These are phyloP conservation scores for Trichoderma guizhouense DNA, from an alignment of 2,329 filamentous ascomycete genomes.

Conservation along the genomic window DNA sequence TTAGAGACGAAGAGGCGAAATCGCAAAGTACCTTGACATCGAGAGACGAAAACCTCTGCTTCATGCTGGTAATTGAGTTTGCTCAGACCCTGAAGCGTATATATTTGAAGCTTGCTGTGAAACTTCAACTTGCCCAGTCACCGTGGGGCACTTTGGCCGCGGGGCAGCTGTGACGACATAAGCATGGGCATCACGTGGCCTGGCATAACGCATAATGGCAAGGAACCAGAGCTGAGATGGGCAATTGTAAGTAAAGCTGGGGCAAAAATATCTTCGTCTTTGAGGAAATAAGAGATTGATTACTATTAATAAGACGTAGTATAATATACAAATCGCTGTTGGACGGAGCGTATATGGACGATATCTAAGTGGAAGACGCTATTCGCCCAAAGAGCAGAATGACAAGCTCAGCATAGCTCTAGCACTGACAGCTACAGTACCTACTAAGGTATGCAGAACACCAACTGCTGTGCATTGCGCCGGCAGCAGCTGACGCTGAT, in stretches of 20 bases:
- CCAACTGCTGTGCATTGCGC: neutral
- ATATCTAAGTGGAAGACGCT: neutral
- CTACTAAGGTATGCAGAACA: neutral
- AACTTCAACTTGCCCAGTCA: neutral
- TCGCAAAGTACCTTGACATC: conserved; percentile 61
- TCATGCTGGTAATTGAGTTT: conserved; percentile 52
- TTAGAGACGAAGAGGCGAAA: neutral
- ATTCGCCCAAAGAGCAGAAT: neutral
- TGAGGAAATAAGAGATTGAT: neutral
- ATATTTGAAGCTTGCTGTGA: neutral
- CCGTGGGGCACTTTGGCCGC: conserved; percentile 19
- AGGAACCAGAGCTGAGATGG: neutral
- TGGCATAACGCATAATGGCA: neutral
- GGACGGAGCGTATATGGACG: neutral
- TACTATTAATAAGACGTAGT: neutral
- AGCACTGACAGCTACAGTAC: neutral
- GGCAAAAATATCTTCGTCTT: neutral
- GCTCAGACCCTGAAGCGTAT: neutral
- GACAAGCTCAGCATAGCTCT: neutral
- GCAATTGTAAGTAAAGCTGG: neutral
- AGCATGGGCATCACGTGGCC: conserved; percentile 10
- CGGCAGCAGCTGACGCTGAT: neutral
- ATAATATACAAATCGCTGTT: neutral
- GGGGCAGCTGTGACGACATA: conserved; percentile 18
- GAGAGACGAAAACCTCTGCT: conserved; percentile 75